phyloP scores from a whole-genome alignment of 2,329 filamentous ascomycete species.

The Talaromyces amestolkiae region DNA sequence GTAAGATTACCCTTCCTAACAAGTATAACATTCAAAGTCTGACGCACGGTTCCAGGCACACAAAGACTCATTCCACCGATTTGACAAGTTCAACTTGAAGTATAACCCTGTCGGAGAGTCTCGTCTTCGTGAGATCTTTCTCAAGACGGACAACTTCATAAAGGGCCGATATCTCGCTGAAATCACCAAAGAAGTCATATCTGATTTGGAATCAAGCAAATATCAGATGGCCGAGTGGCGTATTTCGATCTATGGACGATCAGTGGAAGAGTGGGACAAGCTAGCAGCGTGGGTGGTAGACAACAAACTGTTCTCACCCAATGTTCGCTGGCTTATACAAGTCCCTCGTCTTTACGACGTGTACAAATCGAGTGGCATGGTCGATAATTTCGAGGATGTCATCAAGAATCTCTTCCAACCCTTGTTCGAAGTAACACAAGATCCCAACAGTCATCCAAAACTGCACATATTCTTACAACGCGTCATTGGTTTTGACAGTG shows the following conservation, averaged over 20 bases:
- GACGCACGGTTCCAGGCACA: slow-evolving; percentile 63
- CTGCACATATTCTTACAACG: slow-evolving; percentile 91
- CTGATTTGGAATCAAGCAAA: slow-evolving; percentile 96
- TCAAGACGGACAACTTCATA: slow-evolving; percentile 98
- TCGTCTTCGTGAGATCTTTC: slow-evolving; percentile 90
- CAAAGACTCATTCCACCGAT: slow-evolving; percentile 95
- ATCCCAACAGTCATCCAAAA: slow-evolving; percentile 84
- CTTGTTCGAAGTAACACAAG: slow-evolving; percentile 87
- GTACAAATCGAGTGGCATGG: slow-evolving; percentile 83
- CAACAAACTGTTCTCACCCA: slow-evolving; percentile 96
- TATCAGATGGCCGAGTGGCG: slow-evolving; percentile 99
- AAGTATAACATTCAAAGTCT: not conserved
- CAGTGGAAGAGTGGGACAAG: slow-evolving; percentile 94
- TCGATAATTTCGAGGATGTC: slow-evolving; percentile 87
- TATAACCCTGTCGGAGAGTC: slow-evolving; percentile 98
- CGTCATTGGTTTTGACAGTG: slow-evolving; percentile 94
- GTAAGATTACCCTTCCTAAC: slow-evolving; percentile 50
- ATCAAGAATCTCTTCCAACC: slow-evolving; percentile 90
- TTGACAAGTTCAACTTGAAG: slow-evolving; percentile 99
- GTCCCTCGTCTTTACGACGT: slow-evolving; percentile 93
- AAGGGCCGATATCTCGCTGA: slow-evolving; percentile 93
- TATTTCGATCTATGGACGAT: slow-evolving; percentile 92
- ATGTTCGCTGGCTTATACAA: slow-evolving; percentile 95
- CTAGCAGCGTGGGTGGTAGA: slow-evolving; percentile 95
- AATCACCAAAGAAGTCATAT: slow-evolving; percentile 96